Evolutionary conservation across 176 grass and related monocot species (phyloP).

Genomic region (Avena insularis): DNA sequence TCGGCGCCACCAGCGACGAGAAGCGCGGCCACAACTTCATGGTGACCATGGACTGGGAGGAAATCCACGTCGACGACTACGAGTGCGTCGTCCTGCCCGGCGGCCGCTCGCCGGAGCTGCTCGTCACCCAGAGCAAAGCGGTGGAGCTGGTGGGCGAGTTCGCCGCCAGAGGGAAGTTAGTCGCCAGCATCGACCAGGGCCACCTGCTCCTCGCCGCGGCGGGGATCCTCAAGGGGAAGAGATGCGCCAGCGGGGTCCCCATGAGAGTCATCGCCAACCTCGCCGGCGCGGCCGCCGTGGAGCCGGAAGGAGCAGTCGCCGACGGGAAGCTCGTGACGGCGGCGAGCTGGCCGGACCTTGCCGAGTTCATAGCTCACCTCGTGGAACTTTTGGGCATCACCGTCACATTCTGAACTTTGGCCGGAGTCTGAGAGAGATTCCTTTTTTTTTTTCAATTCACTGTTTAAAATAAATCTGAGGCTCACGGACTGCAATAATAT

Average conservation of each 20-base stretch:
- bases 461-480: too few relatives aligned
- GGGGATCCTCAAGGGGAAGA: conserved; percentile 40
- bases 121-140: conserved; percentile 26
- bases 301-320: background rate
- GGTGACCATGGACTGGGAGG: conserved; percentile 35
- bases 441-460: too few relatives aligned
- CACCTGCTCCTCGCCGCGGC: conserved; percentile 48
- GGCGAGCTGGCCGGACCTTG: conserved; percentile 39
- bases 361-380: conserved; percentile 30
- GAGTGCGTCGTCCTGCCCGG: conserved; percentile 48
- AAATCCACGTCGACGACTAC: conserved; percentile 13
- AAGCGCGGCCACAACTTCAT: conserved; percentile 52
- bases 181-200: conserved; percentile 49
- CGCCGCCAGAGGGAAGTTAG: conserved; percentile 37
- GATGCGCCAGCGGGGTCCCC: conserved; percentile 29
- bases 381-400: conserved; percentile 34
- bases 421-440: too few relatives aligned
- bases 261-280: conserved; percentile 36
- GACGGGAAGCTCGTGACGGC: conserved; percentile 41
- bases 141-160: conserved; percentile 41
- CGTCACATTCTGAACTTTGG: conserved; percentile 5
- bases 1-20: conserved; percentile 14
- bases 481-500: too few relatives aligned
- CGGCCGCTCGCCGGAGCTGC: conserved; percentile 40
- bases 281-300: background rate